Evolutionary conservation across 2,329 filamentous ascomycete species (phyloP).

Genomic region (Bipolaris oryzae): DNA sequence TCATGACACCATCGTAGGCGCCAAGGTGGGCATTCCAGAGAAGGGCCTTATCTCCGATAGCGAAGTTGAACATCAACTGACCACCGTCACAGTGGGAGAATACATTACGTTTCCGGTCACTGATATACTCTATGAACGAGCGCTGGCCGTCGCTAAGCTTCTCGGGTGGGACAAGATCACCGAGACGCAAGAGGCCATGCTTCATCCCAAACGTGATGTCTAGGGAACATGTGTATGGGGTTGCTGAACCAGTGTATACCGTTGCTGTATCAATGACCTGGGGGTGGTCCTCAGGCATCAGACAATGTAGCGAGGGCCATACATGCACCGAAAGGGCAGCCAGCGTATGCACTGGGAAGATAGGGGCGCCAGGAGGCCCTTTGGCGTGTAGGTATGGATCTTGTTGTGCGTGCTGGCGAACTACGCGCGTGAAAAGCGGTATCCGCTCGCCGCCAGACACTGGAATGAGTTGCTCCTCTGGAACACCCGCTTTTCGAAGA

Average conservation of each 20-base stretch:
- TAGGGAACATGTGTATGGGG: conserved; percentile 5
- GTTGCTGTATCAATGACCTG: conserved; percentile 5
- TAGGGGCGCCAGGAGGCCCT: background rate
- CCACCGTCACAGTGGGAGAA: conserved; percentile 10
- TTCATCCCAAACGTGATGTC: conserved; percentile 11
- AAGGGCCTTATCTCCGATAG: background rate
- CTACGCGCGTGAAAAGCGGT: conserved; percentile 9
- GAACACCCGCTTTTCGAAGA: conserved; percentile 6
- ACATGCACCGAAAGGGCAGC: conserved; percentile 6
- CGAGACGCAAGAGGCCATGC: conserved; percentile 6
- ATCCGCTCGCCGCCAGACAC: conserved; percentile 11
- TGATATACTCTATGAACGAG: conserved; percentile 6
- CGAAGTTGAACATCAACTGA: conserved; percentile 14
- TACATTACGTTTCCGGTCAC: background rate
- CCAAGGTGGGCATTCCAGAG: conserved; percentile 13
- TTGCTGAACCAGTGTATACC: conserved; percentile 2
- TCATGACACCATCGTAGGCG: conserved; percentile 13
- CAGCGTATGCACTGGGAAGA: background rate
- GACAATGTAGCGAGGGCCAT: conserved; percentile 9
- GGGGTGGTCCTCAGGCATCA: background rate
- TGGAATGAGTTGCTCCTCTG: conserved; percentile 7
- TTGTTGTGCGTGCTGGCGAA: background rate
- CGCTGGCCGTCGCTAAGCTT: conserved; percentile 2
- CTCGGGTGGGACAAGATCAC: conserved; percentile 1
- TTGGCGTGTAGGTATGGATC: background rate